A percentile compares a stretch with the other conserved stretches of the same genome.
phyloP scores from a whole-genome alignment of 177 flowering plant species.

The Vitis hybrid region DNA sequence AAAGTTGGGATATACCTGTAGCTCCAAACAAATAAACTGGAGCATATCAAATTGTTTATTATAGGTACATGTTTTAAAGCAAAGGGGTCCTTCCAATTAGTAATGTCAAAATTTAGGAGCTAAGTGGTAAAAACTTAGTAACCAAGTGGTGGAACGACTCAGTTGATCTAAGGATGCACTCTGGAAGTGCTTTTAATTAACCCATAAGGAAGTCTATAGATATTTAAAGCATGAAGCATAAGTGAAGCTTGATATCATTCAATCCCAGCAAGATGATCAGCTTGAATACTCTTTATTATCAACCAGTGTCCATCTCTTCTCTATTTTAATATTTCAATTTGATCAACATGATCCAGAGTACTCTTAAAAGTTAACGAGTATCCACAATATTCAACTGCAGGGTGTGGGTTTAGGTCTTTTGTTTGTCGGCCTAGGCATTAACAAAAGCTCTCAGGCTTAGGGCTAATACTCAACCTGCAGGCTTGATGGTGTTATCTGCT shows the following conservation, averaged over 20 bases:
- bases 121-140: not conserved
- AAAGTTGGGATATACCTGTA: too few species aligned
- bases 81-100: too few species aligned
- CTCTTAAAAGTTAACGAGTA: slow-evolving; percentile 21
- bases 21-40: too few species aligned
- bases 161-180: not conserved
- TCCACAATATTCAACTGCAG: slow-evolving; percentile 46
- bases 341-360: slow-evolving; percentile 13
- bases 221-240: slow-evolving; percentile 5
- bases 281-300: slow-evolving; percentile 6
- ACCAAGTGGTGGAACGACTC: not conserved
- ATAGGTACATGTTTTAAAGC: too few species aligned
- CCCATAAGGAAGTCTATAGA: not conserved
- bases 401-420: slow-evolving; percentile 40
- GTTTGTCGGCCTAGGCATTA: slow-evolving; percentile 40
- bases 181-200: not conserved
- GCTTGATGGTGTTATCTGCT: slow-evolving; percentile 41
- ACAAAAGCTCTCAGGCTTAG: slow-evolving; percentile 37
- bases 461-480: slow-evolving; percentile 32
- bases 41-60: too few species aligned
- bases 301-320: not conserved
- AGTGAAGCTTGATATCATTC: not conserved
- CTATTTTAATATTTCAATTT: slow-evolving; percentile 7
- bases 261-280: not conserved
- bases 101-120: too few species aligned